Evolutionary conservation across 73 alveolate species (phyloP).

Genomic region (Breviolum minutum): DNA sequence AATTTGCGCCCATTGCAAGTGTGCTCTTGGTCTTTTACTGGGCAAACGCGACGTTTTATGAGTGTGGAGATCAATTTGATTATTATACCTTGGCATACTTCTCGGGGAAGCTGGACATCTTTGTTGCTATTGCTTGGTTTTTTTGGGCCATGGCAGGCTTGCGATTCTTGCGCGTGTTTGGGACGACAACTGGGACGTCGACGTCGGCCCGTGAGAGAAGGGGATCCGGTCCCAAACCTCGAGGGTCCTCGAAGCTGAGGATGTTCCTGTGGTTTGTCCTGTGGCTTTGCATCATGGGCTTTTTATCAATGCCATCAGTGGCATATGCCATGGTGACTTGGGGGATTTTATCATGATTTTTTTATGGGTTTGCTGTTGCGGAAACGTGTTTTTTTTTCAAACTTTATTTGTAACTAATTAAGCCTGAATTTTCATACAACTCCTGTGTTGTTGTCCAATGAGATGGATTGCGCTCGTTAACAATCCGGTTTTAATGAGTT

Average conservation of each 20-base stretch:
- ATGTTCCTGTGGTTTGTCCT: not conserved
- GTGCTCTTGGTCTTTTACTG: not conserved
- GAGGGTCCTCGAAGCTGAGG: not conserved
- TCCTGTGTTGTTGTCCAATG: too few relatives aligned
- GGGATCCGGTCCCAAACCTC: not conserved
- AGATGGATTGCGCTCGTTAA: too few relatives aligned
- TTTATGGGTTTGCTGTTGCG: too few relatives aligned
- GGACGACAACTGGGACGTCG: too few relatives aligned
- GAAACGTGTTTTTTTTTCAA: too few relatives aligned
- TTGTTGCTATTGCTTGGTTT: not conserved
- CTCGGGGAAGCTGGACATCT: not conserved
- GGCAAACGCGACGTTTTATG: not conserved
- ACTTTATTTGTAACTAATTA: too few relatives aligned
- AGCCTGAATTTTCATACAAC: too few relatives aligned
- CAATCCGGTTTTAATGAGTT: too few relatives aligned
- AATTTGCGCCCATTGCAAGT: not conserved
- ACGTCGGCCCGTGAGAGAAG: too few relatives aligned
- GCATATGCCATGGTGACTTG: constrained; percentile 5
- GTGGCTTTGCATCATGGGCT: not conserved
- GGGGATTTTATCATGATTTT: too few relatives aligned
- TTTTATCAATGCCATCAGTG: not conserved
- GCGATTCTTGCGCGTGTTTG: not conserved
- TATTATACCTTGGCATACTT: not conserved
- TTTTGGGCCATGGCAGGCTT: not conserved
- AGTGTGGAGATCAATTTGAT: not conserved